Percentiles rank a stretch among this genome's conserved stretches.
These are phyloP conservation scores for button mushroom (Agaricus bisporus) DNA, from an alignment of 768 basidiomycete species.

Conservation along the genomic window DNA sequence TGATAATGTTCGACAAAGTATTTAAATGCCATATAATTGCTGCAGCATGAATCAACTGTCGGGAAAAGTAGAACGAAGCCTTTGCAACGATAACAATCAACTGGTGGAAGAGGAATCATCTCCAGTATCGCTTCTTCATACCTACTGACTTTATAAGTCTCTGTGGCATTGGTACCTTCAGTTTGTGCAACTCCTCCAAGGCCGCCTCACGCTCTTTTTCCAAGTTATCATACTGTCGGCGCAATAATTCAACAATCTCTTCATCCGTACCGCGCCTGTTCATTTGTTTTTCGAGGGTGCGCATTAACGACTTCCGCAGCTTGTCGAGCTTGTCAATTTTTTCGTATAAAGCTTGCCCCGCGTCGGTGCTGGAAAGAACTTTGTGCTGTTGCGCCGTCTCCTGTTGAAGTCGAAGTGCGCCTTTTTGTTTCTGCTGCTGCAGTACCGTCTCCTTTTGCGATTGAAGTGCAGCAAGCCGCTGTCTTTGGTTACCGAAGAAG, in stretches of 20 bases:
- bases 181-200: neutral
- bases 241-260: neutral
- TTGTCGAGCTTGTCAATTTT: slow-evolving; percentile 20
- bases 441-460: slow-evolving; percentile 21
- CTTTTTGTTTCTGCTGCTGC: neutral
- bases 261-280: neutral
- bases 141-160: neutral
- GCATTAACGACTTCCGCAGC: slow-evolving; percentile 14
- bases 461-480: neutral
- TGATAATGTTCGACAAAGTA: neutral
- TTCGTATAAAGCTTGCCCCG: slow-evolving; percentile 17
- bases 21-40: neutral
- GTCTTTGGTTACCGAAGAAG: neutral
- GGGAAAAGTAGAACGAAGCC: neutral
- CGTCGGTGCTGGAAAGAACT: slow-evolving; percentile 18
- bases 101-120: neutral
- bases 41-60: neutral
- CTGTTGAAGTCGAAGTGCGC: slow-evolving; percentile 14
- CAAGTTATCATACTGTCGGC: neutral
- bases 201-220: neutral
- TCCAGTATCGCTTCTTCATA: slow-evolving; percentile 3
- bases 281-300: slow-evolving; percentile 3
- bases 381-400: slow-evolving; percentile 18
- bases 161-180: slow-evolving; percentile 3
- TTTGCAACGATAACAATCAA: neutral